Percentiles rank a stretch among this genome's conserved stretches.
phyloP scores from a whole-genome alignment of 2,329 filamentous ascomycete species.

The Hymenoscyphus linearis region DNA sequence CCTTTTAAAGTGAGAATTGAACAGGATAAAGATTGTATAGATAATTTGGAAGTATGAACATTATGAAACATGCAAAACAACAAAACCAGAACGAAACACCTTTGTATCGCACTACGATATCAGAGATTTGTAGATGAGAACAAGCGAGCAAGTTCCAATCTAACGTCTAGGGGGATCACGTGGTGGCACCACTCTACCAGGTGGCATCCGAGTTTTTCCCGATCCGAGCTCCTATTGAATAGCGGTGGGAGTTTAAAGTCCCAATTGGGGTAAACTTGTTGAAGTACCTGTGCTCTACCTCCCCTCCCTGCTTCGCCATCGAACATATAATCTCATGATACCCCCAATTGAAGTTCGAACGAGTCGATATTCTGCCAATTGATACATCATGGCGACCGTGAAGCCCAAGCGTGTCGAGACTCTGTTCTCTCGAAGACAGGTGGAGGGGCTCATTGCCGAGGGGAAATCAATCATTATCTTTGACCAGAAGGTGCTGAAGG shows the following conservation, averaged over 20 bases:
- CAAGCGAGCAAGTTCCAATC: no score
- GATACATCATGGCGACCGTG: slow-evolving; percentile 7
- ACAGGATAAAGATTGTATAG: not conserved
- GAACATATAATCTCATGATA: not conserved
- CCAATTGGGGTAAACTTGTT: not conserved
- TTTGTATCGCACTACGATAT: no score
- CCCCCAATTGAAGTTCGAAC: not conserved
- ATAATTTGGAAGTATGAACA: no score
- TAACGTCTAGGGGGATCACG: no score
- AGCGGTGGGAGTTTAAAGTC: not conserved
- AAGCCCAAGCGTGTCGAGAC: slow-evolving; percentile 19
- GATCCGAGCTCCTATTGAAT: not conserved
- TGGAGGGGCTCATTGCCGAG: slow-evolving; percentile 79
- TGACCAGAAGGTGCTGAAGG: slow-evolving; percentile 75
- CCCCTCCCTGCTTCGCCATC: not conserved
- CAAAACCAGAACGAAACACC: no score
- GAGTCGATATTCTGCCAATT: not conserved
- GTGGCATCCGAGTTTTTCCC: no score
- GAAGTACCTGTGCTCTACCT: not conserved
- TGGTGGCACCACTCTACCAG: no score
- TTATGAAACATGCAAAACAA: no score
- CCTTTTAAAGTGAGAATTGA: not conserved
- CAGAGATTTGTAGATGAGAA: no score
- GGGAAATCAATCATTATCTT: slow-evolving; percentile 77
- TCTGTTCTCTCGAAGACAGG: slow-evolving; percentile 55